phyloP scores from a whole-genome alignment of 1,284 basidiomycete genomes.

The Trichosporon asahii region DNA sequence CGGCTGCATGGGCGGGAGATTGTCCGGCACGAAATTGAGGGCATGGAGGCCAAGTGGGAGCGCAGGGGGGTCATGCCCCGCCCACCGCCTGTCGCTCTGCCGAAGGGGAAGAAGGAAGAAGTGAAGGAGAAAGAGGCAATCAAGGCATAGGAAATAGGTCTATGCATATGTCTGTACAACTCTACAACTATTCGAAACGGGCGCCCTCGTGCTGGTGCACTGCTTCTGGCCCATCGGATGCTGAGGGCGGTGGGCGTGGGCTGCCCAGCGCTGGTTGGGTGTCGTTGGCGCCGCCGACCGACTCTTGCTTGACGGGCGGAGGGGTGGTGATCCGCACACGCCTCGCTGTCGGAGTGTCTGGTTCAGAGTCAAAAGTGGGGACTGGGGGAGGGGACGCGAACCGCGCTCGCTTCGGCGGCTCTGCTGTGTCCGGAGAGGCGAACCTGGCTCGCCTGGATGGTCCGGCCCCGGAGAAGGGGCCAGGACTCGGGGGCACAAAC shows the following conservation, averaged over 20 bases:
- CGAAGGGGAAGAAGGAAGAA: background rate
- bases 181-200: slow-evolving; percentile 3
- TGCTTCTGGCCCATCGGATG: background rate
- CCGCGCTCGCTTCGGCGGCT: background rate
- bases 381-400: background rate
- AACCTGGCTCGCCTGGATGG: background rate
- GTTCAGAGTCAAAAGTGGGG: background rate
- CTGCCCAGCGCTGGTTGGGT: background rate
- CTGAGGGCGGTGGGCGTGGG: background rate
- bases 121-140: too few relatives aligned
- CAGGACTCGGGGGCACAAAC: background rate
- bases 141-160: background rate
- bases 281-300: background rate
- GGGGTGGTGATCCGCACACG: background rate
- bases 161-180: slow-evolving; percentile 7
- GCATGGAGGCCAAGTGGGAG: background rate
- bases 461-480: background rate
- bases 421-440: background rate
- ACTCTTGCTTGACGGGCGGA: background rate
- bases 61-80: background rate
- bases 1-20: background rate
- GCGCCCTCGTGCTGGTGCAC: slow-evolving; percentile 5
- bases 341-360: background rate
- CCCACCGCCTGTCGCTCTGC: background rate
- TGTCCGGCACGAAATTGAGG: background rate